phyloP scores from a whole-genome alignment of 805 yeast species.

The Saturnispora quitensis region DNA sequence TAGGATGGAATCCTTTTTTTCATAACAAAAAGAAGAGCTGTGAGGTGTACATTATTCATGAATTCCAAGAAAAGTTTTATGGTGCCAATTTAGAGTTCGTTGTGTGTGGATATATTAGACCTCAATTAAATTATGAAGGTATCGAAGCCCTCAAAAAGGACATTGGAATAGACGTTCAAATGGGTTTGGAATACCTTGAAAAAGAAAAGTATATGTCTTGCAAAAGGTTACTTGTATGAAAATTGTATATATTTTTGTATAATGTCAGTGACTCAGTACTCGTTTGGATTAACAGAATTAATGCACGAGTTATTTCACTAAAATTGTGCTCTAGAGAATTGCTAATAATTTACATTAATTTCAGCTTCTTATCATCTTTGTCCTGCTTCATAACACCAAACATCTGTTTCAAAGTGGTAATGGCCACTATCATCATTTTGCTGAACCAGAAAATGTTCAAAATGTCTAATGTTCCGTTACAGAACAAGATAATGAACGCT shows the following conservation, averaged over 20 bases:
- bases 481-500: conserved; percentile 22
- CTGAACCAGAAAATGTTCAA: conserved; percentile 31
- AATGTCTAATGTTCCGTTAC: conserved; percentile 28
- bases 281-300: not conserved
- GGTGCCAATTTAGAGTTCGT: conserved; percentile 67
- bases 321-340: not conserved
- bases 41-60: conserved; percentile 77
- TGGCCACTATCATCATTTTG: conserved; percentile 30
- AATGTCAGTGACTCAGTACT: not conserved
- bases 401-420: conserved; percentile 28
- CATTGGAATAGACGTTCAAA: conserved; percentile 68
- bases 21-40: conserved; percentile 73
- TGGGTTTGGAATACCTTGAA: conserved; percentile 45
- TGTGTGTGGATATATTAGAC: conserved; percentile 83
- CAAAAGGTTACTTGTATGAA: conserved; percentile 15
- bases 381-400: conserved; percentile 17
- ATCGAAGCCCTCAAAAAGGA: conserved; percentile 76
- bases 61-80: conserved; percentile 61
- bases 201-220: conserved; percentile 33
- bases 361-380: conserved; percentile 23
- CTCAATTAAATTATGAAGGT: conserved; percentile 80
- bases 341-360: conserved; percentile 20
- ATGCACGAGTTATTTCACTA: not conserved
- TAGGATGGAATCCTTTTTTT: conserved; percentile 94
- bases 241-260: not conserved